These are phyloP conservation scores for Cyclotella distinguenda DNA, from an alignment of 108 stramenopile species.

Conservation along the genomic window DNA sequence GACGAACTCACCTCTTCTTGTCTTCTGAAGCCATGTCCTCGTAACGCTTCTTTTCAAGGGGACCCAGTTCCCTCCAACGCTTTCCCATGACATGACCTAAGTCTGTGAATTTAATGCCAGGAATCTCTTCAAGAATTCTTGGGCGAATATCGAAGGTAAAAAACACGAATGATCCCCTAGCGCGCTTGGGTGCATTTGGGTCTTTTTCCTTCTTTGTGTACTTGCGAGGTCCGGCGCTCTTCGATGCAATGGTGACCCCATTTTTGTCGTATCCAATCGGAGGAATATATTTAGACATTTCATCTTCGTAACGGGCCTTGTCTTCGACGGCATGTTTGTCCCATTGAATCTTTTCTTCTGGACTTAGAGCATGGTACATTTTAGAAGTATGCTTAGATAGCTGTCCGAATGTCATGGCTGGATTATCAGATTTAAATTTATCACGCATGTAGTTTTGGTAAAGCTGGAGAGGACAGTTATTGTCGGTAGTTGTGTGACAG, in stretches of 20 bases:
- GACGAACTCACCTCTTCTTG: constrained; percentile 42
- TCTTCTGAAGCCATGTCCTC: constrained; percentile 61
- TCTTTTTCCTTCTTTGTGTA: constrained; percentile 43
- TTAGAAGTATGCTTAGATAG: constrained; percentile 28
- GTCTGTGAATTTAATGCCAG: constrained; percentile 71
- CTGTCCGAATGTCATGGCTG: constrained; percentile 45
- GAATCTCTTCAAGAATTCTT: constrained; percentile 57
- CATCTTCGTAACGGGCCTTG: constrained; percentile 30
- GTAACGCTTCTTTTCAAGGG: constrained; percentile 65
- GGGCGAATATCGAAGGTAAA: constrained; percentile 42
- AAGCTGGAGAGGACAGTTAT: background rate
- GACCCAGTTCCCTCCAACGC: constrained; percentile 64
- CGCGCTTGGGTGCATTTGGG: constrained; percentile 52
- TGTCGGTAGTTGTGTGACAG: background rate
- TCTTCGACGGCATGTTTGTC: constrained; percentile 27
- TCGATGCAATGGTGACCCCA: constrained; percentile 1
- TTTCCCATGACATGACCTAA: constrained; percentile 70
- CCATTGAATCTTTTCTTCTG: constrained; percentile 34
- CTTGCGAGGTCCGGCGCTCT: background rate
- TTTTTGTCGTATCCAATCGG: constrained; percentile 25
- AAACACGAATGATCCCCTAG: constrained; percentile 40
- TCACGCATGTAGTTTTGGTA: constrained; percentile 44
- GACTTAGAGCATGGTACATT: constrained; percentile 18
- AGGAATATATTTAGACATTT: constrained; percentile 32
- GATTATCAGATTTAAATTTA: constrained; percentile 27